Conservation (phyloP, 768 basidiomycete species). For the Rhodotorula taiwanensis region DNA sequence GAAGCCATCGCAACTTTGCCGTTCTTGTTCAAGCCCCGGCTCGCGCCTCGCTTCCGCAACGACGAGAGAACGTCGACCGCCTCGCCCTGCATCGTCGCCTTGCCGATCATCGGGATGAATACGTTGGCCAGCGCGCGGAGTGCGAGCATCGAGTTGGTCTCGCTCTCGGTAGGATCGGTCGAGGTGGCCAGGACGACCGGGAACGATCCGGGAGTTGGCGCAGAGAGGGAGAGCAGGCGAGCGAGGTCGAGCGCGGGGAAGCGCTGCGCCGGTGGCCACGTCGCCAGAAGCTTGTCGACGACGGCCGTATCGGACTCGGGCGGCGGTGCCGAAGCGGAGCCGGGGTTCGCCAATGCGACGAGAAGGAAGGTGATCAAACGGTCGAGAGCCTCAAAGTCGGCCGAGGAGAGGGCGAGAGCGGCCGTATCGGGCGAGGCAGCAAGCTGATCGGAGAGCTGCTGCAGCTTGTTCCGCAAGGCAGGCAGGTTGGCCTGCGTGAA, state of each 20-base stretch:
- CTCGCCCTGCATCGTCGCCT: conserved; percentile 33
- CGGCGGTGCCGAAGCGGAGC: conserved; percentile 16
- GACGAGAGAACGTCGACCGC: conserved; percentile 48
- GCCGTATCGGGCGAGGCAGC: conserved; percentile 55
- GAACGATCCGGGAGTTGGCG: conserved; percentile 51
- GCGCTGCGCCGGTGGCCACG: conserved; percentile 26
- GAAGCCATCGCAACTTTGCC: conserved; percentile 74
- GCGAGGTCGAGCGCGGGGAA: conserved; percentile 34
- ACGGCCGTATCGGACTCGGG: conserved; percentile 23
- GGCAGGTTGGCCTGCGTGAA: conserved; percentile 78
- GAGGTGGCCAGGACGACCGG: conserved; percentile 51
- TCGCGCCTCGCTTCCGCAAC: conserved; percentile 51
- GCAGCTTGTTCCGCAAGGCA: conserved; percentile 74
- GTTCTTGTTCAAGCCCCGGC: conserved; percentile 57
- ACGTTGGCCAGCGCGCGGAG: conserved; percentile 73
- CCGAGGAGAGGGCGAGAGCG: conserved; percentile 22
- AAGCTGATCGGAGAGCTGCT: conserved; percentile 52
- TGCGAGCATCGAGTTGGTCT: conserved; percentile 76
- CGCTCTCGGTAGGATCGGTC: conserved; percentile 48
- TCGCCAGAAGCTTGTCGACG: conserved; percentile 24
- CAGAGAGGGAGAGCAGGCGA: conserved; percentile 63
- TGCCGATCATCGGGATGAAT: conserved; percentile 48
- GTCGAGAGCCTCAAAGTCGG: conserved; percentile 41
- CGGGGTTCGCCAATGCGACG: conserved; percentile 32
- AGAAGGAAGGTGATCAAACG: conserved; percentile 29